Percentiles rank a stretch among this genome's conserved stretches.
Evolutionary conservation across 495 filamentous ascomycete genomes (phyloP).

Genomic region (Aspergillus cristatus): DNA sequence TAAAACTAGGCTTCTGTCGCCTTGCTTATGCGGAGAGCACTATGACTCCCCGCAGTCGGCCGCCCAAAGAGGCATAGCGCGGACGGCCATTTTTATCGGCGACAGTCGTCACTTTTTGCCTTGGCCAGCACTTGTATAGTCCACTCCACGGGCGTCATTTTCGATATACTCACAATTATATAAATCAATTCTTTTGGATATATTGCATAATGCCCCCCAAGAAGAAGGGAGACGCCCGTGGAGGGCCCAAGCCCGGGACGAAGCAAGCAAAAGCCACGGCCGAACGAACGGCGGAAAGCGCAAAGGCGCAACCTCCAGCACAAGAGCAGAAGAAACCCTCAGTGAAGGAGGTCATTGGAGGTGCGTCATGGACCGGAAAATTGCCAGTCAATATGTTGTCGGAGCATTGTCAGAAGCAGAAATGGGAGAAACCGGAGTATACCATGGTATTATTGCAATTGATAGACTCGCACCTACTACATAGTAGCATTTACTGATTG

Average conservation of each 20-base stretch:
- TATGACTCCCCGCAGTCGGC: conserved; percentile 17
- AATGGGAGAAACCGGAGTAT: conserved; percentile 92
- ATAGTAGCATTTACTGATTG: conserved; percentile 6
- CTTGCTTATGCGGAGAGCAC: not conserved
- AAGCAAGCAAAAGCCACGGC: conserved; percentile 37
- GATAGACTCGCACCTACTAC: not conserved
- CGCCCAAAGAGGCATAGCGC: conserved; percentile 27
- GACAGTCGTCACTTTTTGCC: no score
- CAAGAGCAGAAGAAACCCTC: conserved; percentile 67
- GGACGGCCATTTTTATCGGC: conserved; percentile 9
- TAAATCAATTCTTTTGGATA: no score
- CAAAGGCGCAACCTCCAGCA: conserved; percentile 25
- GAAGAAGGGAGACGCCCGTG: conserved; percentile 33
- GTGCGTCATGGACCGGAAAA: conserved; percentile 96
- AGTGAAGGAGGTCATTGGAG: conserved; percentile 82
- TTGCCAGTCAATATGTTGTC: conserved; percentile 85
- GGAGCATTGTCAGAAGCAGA: conserved; percentile 91
- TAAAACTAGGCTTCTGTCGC: no score
- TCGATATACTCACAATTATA: conserved; percentile 1
- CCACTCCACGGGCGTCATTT: conserved; percentile 17
- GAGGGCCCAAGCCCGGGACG: conserved; percentile 35
- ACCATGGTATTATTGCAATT: conserved; percentile 45
- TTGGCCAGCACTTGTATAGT: not conserved
- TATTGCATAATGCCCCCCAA: conserved; percentile 29
- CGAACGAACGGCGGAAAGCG: conserved; percentile 18